phyloP scores from a whole-genome alignment of 768 basidiomycete genomes.

The Leccinum arenicola region DNA sequence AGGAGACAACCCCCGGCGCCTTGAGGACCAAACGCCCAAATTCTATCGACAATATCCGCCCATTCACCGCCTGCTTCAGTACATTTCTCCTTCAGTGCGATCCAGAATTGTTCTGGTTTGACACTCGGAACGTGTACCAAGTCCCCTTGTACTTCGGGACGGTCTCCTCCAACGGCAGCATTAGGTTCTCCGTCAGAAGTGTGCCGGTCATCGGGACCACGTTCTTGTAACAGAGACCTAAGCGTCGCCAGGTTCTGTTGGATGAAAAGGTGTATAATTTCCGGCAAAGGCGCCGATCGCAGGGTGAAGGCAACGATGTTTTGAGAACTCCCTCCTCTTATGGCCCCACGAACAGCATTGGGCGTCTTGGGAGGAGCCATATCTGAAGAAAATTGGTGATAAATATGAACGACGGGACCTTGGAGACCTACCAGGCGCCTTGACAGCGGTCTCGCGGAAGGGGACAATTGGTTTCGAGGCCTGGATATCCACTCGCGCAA shows the following conservation, averaged over 20 bases:
- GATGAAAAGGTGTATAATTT: constrained; percentile 70
- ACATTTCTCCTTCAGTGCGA: constrained; percentile 58
- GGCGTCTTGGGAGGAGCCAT: constrained; percentile 82
- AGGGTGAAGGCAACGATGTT: constrained; percentile 79
- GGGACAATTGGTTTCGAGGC: constrained; percentile 96
- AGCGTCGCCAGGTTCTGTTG: constrained; percentile 66
- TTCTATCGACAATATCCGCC: constrained; percentile 61
- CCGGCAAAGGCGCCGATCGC: constrained; percentile 78
- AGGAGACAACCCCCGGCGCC: constrained; percentile 83
- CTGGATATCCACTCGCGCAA: constrained; percentile 90
- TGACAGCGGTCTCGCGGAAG: constrained; percentile 92
- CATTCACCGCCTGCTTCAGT: constrained; percentile 74
- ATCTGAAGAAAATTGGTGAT: constrained; percentile 45
- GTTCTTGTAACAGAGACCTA: constrained; percentile 56
- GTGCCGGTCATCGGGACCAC: constrained; percentile 37
- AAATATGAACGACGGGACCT: background rate
- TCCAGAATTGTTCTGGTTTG: constrained; percentile 79
- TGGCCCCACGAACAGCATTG: constrained; percentile 71
- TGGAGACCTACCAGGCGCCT: constrained; percentile 55
- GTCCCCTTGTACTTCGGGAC: constrained; percentile 51
- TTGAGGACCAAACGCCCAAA: constrained; percentile 94
- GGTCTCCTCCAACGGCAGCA: constrained; percentile 34
- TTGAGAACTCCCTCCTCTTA: constrained; percentile 64
- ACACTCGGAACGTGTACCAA: constrained; percentile 62
- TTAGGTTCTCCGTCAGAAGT: constrained; percentile 7